Evolutionary conservation across 1,139 yeast species (phyloP).

Genomic region (Wickerhamomyces sp.): DNA sequence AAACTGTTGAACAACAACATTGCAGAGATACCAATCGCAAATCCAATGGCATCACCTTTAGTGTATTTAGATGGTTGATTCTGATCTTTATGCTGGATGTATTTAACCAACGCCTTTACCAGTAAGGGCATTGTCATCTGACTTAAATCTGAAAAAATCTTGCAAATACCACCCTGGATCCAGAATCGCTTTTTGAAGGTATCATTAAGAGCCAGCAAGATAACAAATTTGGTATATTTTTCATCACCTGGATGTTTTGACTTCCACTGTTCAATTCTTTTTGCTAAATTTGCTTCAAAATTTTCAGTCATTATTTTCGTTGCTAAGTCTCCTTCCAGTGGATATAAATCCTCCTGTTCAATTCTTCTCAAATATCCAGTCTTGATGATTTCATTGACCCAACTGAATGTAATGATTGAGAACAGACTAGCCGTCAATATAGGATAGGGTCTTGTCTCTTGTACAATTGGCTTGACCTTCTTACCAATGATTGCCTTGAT

Average conservation of each 20-base stretch:
- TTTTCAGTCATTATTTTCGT: conserved; percentile 28
- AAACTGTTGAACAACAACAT: conserved; percentile 39
- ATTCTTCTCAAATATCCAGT: conserved; percentile 43
- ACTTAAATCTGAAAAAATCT: conserved; percentile 37
- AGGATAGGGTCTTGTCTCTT: conserved; percentile 33
- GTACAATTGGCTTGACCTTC: conserved; percentile 16
- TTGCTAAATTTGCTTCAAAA: conserved; percentile 18
- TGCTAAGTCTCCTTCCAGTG: conserved; percentile 30
- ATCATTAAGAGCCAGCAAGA: conserved; percentile 39
- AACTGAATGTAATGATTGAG: conserved; percentile 33
- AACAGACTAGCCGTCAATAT: conserved; percentile 29
- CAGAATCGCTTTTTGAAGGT: conserved; percentile 45
- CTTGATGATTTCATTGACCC: conserved; percentile 36
- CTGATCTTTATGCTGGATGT: conserved; percentile 30
- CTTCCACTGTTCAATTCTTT: conserved; percentile 21
- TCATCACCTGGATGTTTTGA: conserved; percentile 21
- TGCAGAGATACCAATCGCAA: conserved; percentile 42
- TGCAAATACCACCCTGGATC: conserved; percentile 31
- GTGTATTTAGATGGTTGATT: conserved; percentile 3
- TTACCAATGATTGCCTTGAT: conserved; percentile 11
- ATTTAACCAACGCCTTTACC: conserved; percentile 37
- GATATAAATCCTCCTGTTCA: conserved; percentile 36
- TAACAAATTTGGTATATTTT: conserved; percentile 28
- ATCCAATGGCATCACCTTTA: conserved; percentile 46
- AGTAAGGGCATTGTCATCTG: conserved; percentile 39